These are phyloP conservation scores for Fistulina hepatica DNA, from an alignment of 1,284 basidiomycete genomes.

Conservation along the genomic window DNA sequence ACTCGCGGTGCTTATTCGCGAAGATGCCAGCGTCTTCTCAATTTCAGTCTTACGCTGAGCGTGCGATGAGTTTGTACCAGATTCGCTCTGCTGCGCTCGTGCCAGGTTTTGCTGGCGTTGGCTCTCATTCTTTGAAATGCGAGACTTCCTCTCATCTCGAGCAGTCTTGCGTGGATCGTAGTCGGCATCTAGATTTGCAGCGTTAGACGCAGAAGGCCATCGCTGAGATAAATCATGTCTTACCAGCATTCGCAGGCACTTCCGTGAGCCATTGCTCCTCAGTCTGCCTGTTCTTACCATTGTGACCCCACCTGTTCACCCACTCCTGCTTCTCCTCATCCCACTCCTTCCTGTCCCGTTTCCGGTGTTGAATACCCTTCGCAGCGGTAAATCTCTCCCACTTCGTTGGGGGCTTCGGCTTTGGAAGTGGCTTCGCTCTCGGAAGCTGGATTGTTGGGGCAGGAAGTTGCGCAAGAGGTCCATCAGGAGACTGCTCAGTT, in stretches of 20 bases:
- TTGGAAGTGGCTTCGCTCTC: slow-evolving; percentile 86
- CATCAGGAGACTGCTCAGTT: slow-evolving; percentile 65
- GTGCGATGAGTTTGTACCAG: slow-evolving; percentile 24
- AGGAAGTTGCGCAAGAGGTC: slow-evolving; percentile 79
- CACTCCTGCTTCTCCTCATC: slow-evolving; percentile 93
- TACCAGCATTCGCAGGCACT: slow-evolving; percentile 77
- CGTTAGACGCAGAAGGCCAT: slow-evolving; percentile 6
- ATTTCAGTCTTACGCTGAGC: slow-evolving; percentile 63
- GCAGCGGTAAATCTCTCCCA: slow-evolving; percentile 95
- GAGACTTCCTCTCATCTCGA: slow-evolving; percentile 67
- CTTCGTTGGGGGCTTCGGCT: slow-evolving; percentile 87
- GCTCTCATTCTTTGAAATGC: slow-evolving; percentile 77
- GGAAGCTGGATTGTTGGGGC: slow-evolving; percentile 69
- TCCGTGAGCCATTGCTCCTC: slow-evolving; percentile 93
- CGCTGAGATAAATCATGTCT: slow-evolving; percentile 22
- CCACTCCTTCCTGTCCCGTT: slow-evolving; percentile 78
- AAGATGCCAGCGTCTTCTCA: slow-evolving; percentile 67
- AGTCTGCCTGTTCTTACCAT: slow-evolving; percentile 81
- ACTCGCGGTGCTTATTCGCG: slow-evolving; percentile 82
- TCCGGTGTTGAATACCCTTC: slow-evolving; percentile 85
- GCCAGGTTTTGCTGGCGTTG: slow-evolving; percentile 77
- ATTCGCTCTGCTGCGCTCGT: slow-evolving; percentile 44
- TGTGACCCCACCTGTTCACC: slow-evolving; percentile 88
- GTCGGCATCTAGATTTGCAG: slow-evolving; percentile 43
- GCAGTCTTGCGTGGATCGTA: slow-evolving; percentile 73